Evolutionary conservation across 169 alveolate genomes (phyloP), one percentile per base, ranked within the genome.

Genomic region (Neospora caninum): DNA sequence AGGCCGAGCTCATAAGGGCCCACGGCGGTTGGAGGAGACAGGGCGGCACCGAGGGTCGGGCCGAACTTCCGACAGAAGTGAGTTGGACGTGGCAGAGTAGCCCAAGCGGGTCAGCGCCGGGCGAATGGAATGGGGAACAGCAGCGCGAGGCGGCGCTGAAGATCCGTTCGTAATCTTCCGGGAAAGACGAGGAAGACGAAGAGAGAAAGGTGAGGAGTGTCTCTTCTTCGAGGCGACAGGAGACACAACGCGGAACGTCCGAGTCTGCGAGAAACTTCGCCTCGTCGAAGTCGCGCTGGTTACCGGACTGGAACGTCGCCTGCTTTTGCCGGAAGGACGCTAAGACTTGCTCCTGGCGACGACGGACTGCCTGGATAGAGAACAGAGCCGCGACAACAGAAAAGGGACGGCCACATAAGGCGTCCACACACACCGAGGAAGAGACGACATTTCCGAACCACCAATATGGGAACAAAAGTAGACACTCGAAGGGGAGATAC

Each of bases 221-320:
- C 69, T 89, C 93, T 9, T 89, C 93, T 41, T 89, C 93, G 9
- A 89, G 58, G 45, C 93, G 80, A 69, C 93, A 89, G 13, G 93
- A 89, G 73, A 89, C 93, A 34, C 93, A 89, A 4, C 88, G 64
- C 41, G 93, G 93, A 9, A 89, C 53, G 64, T 89, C 93, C 4
- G 88, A 38, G 36, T 70, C 64, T 49, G 87, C 93, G 43, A 89
- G n/a, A 31, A 49, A 80, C 88, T 70, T 41, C 49, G 93, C 93
- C 41, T 89, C 88, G 10, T 41, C 88, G 34, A 89, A 89, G 4
- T 67, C 93, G 42, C 34, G 36, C 53, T 29, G 78, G n/a, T 89
- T 41, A 10, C 93, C 88, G 0, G 36, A 31, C 45, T 69, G 88
- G 45, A 89, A 89, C 31, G 45, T 69, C 78, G 67, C 93, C 45